Conservation (phyloP, 768 basidiomycete genomes). For the Phlebiopsis flavidoalba region DNA sequence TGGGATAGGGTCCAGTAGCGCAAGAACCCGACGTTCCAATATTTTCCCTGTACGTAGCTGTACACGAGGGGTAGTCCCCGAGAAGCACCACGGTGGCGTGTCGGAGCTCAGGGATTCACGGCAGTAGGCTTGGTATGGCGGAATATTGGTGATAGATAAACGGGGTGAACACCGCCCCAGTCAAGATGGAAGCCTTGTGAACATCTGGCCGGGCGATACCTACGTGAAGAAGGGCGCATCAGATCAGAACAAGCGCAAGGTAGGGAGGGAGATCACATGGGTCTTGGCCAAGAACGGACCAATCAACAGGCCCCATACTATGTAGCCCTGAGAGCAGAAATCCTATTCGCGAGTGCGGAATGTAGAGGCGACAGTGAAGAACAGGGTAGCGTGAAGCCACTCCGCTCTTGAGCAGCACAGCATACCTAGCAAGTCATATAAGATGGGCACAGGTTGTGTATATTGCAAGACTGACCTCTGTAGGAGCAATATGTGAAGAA, state of each 20-base stretch:
- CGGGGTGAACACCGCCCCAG: constrained; percentile 50
- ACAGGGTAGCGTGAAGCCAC: constrained; percentile 53
- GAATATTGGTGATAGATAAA: constrained; percentile 67
- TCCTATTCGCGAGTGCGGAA: constrained; percentile 84
- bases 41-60: constrained; percentile 70
- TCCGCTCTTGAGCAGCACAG: constrained; percentile 41
- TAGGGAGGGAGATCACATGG: constrained; percentile 25
- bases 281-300: constrained; percentile 40
- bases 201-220: constrained; percentile 28
- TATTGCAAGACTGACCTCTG: constrained; percentile 38
- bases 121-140: constrained; percentile 72
- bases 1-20: constrained; percentile 82
- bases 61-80: constrained; percentile 68
- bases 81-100: constrained; percentile 58
- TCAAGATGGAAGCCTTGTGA: constrained; percentile 37
- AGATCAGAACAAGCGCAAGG: constrained; percentile 2
- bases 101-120: background rate
- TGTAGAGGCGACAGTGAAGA: constrained; percentile 55
- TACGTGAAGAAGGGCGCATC: constrained; percentile 16
- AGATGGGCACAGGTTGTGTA: no score
- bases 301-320: constrained; percentile 67
- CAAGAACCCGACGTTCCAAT: constrained; percentile 87
- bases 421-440: constrained; percentile 45
- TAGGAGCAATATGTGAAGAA: constrained; percentile 84
- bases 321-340: constrained; percentile 70